Base-by-base conservation (phyloP, 352 stramenopile genomes). In the Pythium sp. region DNA sequence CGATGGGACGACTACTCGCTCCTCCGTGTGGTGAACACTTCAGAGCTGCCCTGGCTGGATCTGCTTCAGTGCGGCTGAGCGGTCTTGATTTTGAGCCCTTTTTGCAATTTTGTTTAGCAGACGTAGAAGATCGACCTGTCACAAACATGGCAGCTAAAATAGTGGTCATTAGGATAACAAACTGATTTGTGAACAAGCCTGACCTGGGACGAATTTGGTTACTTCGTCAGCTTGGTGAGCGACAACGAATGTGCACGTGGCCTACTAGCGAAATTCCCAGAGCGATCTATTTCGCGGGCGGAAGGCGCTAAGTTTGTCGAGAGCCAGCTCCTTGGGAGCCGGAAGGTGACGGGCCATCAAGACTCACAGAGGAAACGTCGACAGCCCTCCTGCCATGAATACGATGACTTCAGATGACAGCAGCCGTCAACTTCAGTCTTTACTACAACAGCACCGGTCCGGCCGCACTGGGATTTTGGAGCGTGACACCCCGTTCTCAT, bases 401-500 rank as follows among this genome's bases (percentile, higher is more conserved):
- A 24, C 3, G 22, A 56, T 56, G 49, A 22, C 11, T 30, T 56
- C 49, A 30, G 49, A 28, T 32, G 49, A 32, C 49, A 15, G 49
- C 22, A 22, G n/a, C 5, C 22, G n/a, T 18, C n/a, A 56, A 28
- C 9, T 28, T 15, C 49, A 20, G n/a, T 28, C 49, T 56, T 3
- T 56, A 22, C 49, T 56, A 7, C 22, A 18, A 32, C 49, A 28
- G 3, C 49, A 30, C 22, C 49, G 49, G 9, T 22, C 20, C 9
- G 61, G 34, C 7, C 28, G 43, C 49, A 36, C 28, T 9, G 57
- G 57, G 3, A n/a, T 26, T 15, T 15, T 47, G 22, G 26, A 63
- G 22, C 54, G 53, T 20, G 43, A 64, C 8, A 51, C 26, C 15
- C 54, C 41, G 24, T 58, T 74, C 60, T 74, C 43, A 20, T 68